phyloP scores from a whole-genome alignment of 2,329 filamentous ascomycete species.

The Apiospora koreana region DNA sequence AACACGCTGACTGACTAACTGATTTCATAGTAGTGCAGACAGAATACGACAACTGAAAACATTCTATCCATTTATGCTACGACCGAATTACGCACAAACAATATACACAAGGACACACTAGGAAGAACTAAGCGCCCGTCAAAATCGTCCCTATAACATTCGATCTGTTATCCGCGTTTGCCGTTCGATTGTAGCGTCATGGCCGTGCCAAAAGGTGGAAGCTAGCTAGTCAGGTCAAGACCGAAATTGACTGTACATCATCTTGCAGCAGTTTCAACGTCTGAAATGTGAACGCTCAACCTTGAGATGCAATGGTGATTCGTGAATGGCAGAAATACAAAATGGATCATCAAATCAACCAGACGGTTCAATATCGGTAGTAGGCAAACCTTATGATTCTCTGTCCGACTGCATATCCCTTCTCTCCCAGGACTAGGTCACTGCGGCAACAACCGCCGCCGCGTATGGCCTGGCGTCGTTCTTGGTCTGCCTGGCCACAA shows the following conservation, averaged over 20 bases:
- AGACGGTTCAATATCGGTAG: too few species aligned
- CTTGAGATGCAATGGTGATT: too few species aligned
- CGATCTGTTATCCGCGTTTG: neutral
- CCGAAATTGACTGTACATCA: neutral
- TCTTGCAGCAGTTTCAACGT: neutral
- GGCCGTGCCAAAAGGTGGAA: neutral
- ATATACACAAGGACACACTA: neutral
- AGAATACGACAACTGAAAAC: too few species aligned
- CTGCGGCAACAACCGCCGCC: neutral
- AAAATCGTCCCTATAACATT: neutral
- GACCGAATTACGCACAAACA: neutral
- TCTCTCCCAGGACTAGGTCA: neutral
- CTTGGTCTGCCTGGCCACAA: neutral
- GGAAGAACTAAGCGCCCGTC: neutral
- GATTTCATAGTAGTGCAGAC: too few species aligned
- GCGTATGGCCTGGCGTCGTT: neutral
- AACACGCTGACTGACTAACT: too few species aligned
- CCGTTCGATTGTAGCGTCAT: conserved; percentile 1
- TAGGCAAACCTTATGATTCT: neutral
- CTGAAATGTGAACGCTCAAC: neutral
- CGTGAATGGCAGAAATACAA: too few species aligned
- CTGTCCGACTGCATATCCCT: conserved; percentile 6
- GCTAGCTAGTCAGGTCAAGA: neutral
- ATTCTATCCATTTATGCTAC: neutral
- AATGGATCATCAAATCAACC: too few species aligned